Conservation (phyloP, 768 basidiomycete genomes). For the Suillus clintonianus region DNA sequence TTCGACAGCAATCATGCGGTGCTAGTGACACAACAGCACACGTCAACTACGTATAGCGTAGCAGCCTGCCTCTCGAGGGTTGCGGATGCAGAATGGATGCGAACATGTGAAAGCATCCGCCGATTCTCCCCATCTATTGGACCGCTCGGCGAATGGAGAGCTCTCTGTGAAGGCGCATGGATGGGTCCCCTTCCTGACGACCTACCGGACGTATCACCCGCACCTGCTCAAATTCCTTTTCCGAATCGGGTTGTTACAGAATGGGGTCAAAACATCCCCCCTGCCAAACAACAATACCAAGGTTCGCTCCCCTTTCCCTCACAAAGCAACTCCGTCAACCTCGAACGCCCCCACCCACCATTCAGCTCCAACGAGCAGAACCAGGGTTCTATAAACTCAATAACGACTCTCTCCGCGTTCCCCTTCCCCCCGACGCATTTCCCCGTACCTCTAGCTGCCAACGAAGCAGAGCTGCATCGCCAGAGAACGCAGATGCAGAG, state of each 20-base stretch:
- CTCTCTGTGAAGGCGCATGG: slow-evolving; percentile 79
- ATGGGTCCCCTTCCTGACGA: slow-evolving; percentile 41
- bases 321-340: slow-evolving; percentile 6
- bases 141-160: slow-evolving; percentile 69
- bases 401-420: slow-evolving; percentile 74
- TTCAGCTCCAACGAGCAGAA: slow-evolving; percentile 17
- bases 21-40: slow-evolving; percentile 62
- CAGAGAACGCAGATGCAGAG: slow-evolving; percentile 27
- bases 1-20: slow-evolving; percentile 62
- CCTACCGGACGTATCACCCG: slow-evolving; percentile 20
- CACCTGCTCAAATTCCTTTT: slow-evolving; percentile 9
- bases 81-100: slow-evolving; percentile 80
- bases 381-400: slow-evolving; percentile 42
- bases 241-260: slow-evolving; percentile 22
- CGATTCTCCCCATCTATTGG: slow-evolving; percentile 68
- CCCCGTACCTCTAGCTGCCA: slow-evolving; percentile 53
- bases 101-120: slow-evolving; percentile 70
- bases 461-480: slow-evolving; percentile 24
- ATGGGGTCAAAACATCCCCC: slow-evolving; percentile 29
- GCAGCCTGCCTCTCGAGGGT: slow-evolving; percentile 67
- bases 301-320: slow-evolving; percentile 10
- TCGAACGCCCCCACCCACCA: slow-evolving; percentile 28
- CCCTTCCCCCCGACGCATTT: slow-evolving; percentile 74
- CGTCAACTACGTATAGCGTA: slow-evolving; percentile 55
- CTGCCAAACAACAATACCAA: slow-evolving; percentile 11